Conservation (phyloP, 2,329 filamentous ascomycete species). For the Chaetomiaceae sp. region DNA sequence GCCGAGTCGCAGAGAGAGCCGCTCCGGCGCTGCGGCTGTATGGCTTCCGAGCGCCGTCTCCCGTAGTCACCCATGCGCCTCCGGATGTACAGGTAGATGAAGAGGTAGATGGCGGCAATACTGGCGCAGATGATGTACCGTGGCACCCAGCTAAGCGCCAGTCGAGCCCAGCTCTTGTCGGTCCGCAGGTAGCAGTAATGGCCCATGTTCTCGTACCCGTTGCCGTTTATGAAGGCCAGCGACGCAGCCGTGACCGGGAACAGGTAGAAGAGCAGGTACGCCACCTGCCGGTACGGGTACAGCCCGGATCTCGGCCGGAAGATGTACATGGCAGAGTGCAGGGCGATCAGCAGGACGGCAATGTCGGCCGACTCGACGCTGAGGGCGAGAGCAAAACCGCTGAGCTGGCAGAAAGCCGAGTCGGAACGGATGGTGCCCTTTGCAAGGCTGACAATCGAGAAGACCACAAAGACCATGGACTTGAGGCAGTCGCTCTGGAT, state of each 20-base stretch:
- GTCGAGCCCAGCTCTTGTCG: slow-evolving; percentile 61
- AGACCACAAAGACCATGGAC: slow-evolving; percentile 61
- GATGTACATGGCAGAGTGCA: slow-evolving; percentile 68
- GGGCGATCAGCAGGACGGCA: slow-evolving; percentile 64
- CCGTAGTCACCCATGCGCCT: slow-evolving; percentile 38
- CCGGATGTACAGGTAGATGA: slow-evolving; percentile 64
- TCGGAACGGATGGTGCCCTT: slow-evolving; percentile 43
- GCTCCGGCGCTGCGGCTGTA: slow-evolving; percentile 7
- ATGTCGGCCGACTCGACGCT: slow-evolving; percentile 67
- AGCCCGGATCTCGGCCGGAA: slow-evolving; percentile 60
- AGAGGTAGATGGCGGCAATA: slow-evolving; percentile 59
- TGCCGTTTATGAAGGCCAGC: slow-evolving; percentile 55
- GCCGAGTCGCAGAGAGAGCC: slow-evolving; percentile 4
- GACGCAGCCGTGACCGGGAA: slow-evolving; percentile 55
- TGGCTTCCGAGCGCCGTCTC: slow-evolving; percentile 20
- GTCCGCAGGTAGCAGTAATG: slow-evolving; percentile 65
- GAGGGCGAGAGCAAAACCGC: slow-evolving; percentile 60
- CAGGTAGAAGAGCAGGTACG: slow-evolving; percentile 51
- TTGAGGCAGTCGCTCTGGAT: slow-evolving; percentile 68
- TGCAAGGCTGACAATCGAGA: slow-evolving; percentile 53
- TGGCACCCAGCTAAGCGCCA: slow-evolving; percentile 66
- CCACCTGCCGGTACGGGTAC: slow-evolving; percentile 57
- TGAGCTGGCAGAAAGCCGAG: slow-evolving; percentile 58
- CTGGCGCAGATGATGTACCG: slow-evolving; percentile 61
- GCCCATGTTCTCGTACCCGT: slow-evolving; percentile 56